A percentile compares a stretch with the other conserved stretches of the same genome.
These are phyloP conservation scores for Stephania japonica DNA, from an alignment of 164 flowering plant species.

Conservation along the genomic window DNA sequence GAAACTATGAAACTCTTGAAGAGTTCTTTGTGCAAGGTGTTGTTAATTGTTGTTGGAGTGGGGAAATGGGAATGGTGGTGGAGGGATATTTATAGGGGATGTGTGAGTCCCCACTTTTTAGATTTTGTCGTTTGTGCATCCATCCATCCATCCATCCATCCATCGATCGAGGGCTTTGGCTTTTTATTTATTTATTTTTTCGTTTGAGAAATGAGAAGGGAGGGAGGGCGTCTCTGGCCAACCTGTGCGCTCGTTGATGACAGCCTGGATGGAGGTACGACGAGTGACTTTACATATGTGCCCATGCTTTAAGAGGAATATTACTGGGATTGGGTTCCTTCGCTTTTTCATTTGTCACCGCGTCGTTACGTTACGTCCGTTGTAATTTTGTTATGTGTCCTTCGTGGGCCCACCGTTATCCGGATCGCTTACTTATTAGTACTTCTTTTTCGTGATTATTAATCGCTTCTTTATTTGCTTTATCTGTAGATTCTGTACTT, in stretches of 20 bases:
- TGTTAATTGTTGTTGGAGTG: too few relatives aligned
- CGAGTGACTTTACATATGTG: not conserved
- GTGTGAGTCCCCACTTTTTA: slow-evolving; percentile 6
- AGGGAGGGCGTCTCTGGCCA: slow-evolving; percentile 8
- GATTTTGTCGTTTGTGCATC: slow-evolving; percentile 17
- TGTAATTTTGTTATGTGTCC: too few relatives aligned
- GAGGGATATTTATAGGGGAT: not conserved
- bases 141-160: too few relatives aligned
- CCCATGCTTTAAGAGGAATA: not conserved
- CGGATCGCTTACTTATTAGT: not conserved
- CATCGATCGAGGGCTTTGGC: too few relatives aligned
- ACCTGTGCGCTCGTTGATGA: slow-evolving; percentile 17
- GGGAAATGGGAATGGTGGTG: not conserved
- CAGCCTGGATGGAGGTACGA: slow-evolving; percentile 12
- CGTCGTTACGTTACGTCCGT: not conserved
- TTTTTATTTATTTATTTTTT: not conserved
- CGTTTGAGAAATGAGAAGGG: not conserved
- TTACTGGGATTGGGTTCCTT: not conserved
- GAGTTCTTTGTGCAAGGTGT: not conserved
- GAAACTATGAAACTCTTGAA: not conserved
- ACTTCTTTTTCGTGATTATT: too few relatives aligned
- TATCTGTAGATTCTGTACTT: too few relatives aligned
- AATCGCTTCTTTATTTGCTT: too few relatives aligned
- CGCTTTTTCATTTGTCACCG: not conserved
- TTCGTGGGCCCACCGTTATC: not conserved